A percentile compares a stretch with the other conserved stretches of the same genome.
Conservation (phyloP, 352 stramenopile species). For the Achlya hypogyna region DNA sequence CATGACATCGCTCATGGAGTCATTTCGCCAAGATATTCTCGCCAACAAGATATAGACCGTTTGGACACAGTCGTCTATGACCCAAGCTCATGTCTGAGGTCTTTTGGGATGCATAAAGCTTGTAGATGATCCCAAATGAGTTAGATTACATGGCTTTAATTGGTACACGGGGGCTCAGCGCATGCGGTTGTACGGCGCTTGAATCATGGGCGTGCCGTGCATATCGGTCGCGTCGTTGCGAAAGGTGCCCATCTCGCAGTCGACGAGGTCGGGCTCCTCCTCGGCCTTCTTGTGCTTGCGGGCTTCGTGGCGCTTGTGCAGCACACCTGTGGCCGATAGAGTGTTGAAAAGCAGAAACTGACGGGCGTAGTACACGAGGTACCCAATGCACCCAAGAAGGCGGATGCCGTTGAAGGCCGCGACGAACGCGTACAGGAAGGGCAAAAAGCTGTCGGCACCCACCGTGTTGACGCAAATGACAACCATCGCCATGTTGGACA, state of each 20-base stretch:
- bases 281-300: constrained; percentile 6
- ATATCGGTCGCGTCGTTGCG: background rate
- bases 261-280: background rate
- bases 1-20: constrained; percentile 65
- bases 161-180: no score
- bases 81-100: no score
- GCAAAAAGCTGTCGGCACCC: constrained; percentile 46
- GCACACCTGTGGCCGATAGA: background rate
- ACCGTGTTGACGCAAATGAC: constrained; percentile 61
- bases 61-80: no score
- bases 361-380: constrained; percentile 48
- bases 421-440: constrained; percentile 59
- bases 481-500: constrained; percentile 73
- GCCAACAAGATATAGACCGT: constrained; percentile 49
- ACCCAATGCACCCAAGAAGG: constrained; percentile 48
- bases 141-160: no score
- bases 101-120: no score
- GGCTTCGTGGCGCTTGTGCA: constrained; percentile 15
- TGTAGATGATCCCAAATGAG: no score
- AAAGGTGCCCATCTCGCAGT: background rate
- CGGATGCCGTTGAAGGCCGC: constrained; percentile 57
- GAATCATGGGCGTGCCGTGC: background rate
- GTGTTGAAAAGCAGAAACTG: constrained; percentile 17
- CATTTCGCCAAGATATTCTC: constrained; percentile 50
- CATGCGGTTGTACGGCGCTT: constrained; percentile 8